Evolutionary conservation across 2,329 filamentous ascomycete species (phyloP), one percentile per base, ranked within the genome.

Genomic region (Fusarium luffae): DNA sequence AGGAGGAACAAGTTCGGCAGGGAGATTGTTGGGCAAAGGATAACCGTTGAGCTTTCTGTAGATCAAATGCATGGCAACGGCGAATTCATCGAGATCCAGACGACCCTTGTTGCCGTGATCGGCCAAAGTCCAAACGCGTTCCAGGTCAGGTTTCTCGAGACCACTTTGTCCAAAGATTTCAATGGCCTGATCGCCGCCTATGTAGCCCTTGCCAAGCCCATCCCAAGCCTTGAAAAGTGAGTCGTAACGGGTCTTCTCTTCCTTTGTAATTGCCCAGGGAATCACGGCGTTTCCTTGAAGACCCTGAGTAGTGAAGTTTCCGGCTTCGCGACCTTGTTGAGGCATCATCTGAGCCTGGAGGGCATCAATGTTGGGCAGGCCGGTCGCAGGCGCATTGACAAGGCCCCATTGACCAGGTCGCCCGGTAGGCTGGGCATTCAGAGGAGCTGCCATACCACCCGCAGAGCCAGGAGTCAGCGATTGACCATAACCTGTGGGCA

Each of bases 131-230:
- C 96, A 99, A 52, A 98, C 90, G 32, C 92, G 88, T 80, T 98
- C 96, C 40, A 99, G 84, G 73, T 98, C 96, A 27, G 91, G 85
- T 80, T 97, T 97, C 49, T 96, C 93, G 30, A 99, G 84, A 43
- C 96, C 96, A 83, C 94, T 98, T 79, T 99, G 96, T 11, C 94
- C 93, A 79, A 99, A 95, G 64, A 99, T 97, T 80, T 99, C 96
- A 77, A 98, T 96, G 16, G 96, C 95, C 74, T 96, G 93, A 73
- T 93, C 92, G 54, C 96, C 96, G 48, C 90, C 92, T 77, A 99
- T 97, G 75, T 91, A 97, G 0, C 96, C 96, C 80, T 97, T 98
- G 68, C 90, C 89, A 69, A 99, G 89, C 4, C 96, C 96, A 81
- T 99, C 96, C 96, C 96, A 99, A 7, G 94, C 94, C 70, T 90